Conservation (phyloP, 257 asterid species). For the Leptodermis oblonga region DNA sequence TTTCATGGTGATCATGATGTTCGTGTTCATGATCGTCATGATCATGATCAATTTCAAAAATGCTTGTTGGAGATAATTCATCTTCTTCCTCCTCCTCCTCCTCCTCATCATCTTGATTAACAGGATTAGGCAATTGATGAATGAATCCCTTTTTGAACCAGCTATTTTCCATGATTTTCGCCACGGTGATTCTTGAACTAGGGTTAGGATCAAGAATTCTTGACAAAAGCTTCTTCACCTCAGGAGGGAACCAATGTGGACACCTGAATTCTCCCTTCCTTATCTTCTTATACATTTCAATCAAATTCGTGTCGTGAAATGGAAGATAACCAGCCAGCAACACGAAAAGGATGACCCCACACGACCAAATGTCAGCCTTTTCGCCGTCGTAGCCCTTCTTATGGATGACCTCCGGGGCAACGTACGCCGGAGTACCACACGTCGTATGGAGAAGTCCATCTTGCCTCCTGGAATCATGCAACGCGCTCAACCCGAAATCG, state of each 20-base stretch:
- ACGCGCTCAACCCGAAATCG: constrained; percentile 84
- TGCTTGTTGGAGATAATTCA: constrained; percentile 30
- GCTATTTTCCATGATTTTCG: constrained; percentile 64
- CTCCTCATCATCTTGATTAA: constrained; percentile 19
- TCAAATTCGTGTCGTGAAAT: constrained; percentile 65
- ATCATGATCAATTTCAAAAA: constrained; percentile 28
- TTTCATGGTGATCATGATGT: constrained; percentile 5
- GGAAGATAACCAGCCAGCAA: constrained; percentile 83
- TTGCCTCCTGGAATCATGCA: constrained; percentile 57
- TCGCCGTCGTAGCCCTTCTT: constrained; percentile 78
- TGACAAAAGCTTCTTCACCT: constrained; percentile 60
- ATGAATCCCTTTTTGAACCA: constrained; percentile 77
- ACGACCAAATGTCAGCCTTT: constrained; percentile 90
- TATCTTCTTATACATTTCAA: constrained; percentile 76
- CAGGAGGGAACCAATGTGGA: constrained; percentile 84
- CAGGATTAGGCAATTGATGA: constrained; percentile 15
- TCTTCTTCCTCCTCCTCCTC: not conserved
- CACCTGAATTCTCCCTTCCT: constrained; percentile 63
- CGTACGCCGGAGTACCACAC: constrained; percentile 95
- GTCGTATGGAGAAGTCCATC: constrained; percentile 93
- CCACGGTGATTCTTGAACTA: constrained; percentile 38
- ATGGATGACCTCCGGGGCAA: constrained; percentile 85
- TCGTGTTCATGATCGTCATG: constrained; percentile 27
- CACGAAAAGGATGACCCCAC: constrained; percentile 80
- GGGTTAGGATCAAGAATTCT: constrained; percentile 81